phyloP scores from a whole-genome alignment of 2,329 filamentous ascomycete species.

The Beauveria sp. region DNA sequence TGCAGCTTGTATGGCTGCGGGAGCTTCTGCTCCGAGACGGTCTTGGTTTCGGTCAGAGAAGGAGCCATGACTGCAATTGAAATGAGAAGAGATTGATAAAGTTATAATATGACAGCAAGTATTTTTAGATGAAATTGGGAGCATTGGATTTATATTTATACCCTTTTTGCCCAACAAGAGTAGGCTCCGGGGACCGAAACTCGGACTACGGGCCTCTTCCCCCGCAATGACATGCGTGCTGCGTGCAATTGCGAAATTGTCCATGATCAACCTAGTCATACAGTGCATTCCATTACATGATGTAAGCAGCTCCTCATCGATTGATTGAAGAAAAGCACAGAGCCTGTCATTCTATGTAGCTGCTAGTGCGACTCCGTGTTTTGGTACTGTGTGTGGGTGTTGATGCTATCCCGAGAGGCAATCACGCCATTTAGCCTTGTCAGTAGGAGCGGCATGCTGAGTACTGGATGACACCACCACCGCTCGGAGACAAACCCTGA shows the following conservation, averaged over 20 bases:
- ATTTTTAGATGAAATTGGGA: background rate
- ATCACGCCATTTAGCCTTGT: conserved; percentile 9
- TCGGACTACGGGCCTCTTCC: background rate
- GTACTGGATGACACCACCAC: background rate
- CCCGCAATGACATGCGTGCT: conserved; percentile 10
- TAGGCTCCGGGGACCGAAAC: background rate
- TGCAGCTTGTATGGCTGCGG: conserved; percentile 17
- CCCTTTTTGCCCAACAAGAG: background rate
- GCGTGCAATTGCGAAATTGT: conserved; percentile 8
- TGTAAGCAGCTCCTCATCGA: background rate
- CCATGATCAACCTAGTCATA: background rate
- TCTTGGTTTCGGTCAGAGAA: conserved; percentile 8
- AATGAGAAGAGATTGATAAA: background rate
- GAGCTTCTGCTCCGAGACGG: background rate
- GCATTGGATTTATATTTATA: background rate
- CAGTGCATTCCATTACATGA: background rate
- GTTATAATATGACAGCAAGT: background rate
- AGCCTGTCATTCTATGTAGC: background rate
- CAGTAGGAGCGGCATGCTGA: background rate
- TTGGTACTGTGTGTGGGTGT: background rate
- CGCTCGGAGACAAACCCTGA: background rate
- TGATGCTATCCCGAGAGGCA: conserved; percentile 9
- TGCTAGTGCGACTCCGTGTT: background rate
- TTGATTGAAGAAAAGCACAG: background rate
- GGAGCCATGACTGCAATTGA: conserved; percentile 7